Evolutionary conservation across 2,329 filamentous ascomycete species (phyloP), one percentile per base, ranked within the genome.

Genomic region (Hysterium pulicare): DNA sequence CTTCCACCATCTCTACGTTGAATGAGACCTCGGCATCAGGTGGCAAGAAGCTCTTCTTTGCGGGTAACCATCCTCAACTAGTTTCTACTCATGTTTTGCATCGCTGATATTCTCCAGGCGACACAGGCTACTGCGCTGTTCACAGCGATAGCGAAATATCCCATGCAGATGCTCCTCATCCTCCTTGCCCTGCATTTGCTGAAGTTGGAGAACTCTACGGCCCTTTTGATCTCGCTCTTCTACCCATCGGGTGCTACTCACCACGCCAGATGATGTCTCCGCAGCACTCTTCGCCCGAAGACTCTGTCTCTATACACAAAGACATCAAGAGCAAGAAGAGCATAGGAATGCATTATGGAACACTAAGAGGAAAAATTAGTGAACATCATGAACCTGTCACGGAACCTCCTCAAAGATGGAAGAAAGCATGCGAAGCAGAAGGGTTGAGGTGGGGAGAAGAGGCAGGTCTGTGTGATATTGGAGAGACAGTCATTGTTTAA

Each of bases 301-400:
- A 76, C 46, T 70, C 70, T 5, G 49, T 76, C 1, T 55, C 67
- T 21, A 73, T 77, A 33, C 73, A 76, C 42, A 66, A 67, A 38
- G 72, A 74, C 42, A 53, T 77, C 33, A 62, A 50, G 33, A 72
- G 71, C 40, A 71, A 64, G 55, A 69, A 67, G 48, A 74, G 71
- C 23, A 67, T 77, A 20, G 74, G 71, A 0, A 77, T 76, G 74
- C 74, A 77, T 44, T 77, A 70, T 47, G 74, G 74, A 0, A 76
- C 73, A 0, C 66, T 76, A 1, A 50, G 73, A 40, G 72, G 73
- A 13, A 67, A 64, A 0, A 52, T 75, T 3, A 71, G 67, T 32
- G 67, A 59, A 10, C 63, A 69, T 6, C 76, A 71, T 42, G 74
- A 77, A 46, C 72, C 74, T 39, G 74, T 76, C 1, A 66, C 68